Conservation (phyloP, 2,329 filamentous ascomycete species). For the Aquanectria penicillioides region DNA sequence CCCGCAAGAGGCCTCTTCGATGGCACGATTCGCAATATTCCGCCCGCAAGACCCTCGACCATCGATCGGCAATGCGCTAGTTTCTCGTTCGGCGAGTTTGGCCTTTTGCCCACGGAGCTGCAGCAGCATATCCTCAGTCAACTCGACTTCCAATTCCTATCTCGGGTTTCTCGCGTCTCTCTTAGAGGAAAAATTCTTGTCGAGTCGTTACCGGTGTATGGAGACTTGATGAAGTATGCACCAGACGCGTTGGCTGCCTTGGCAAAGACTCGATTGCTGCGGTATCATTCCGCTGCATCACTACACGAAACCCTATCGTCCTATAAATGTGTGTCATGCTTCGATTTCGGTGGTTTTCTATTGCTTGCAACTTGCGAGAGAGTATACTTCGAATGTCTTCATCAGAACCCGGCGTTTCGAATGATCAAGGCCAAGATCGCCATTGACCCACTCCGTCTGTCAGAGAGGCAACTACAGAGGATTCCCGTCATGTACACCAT, state of each 20-base stretch:
- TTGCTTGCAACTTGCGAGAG: slow-evolving; percentile 42
- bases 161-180: slow-evolving; percentile 36
- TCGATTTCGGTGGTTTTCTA: slow-evolving; percentile 37
- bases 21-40: no score
- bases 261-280: slow-evolving; percentile 25
- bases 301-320: neutral
- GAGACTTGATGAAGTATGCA: slow-evolving; percentile 52
- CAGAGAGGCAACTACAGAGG: slow-evolving; percentile 17
- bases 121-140: slow-evolving; percentile 29
- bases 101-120: slow-evolving; percentile 34
- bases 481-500: slow-evolving; percentile 9
- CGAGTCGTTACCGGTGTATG: slow-evolving; percentile 44
- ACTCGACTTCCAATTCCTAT: slow-evolving; percentile 37
- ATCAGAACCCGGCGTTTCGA: slow-evolving; percentile 26
- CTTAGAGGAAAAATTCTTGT: slow-evolving; percentile 31
- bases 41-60: no score
- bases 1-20: no score
- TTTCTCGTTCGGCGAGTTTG: slow-evolving; percentile 32
- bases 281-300: slow-evolving; percentile 11
- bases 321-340: slow-evolving; percentile 35
- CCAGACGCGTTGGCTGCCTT: slow-evolving; percentile 32
- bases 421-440: slow-evolving; percentile 22
- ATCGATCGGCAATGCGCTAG: no score
- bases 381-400: slow-evolving; percentile 39
- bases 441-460: slow-evolving; percentile 22